Base-by-base conservation (phyloP, 164 flowering plant genomes). In the Taxillus chinensis region DNA sequence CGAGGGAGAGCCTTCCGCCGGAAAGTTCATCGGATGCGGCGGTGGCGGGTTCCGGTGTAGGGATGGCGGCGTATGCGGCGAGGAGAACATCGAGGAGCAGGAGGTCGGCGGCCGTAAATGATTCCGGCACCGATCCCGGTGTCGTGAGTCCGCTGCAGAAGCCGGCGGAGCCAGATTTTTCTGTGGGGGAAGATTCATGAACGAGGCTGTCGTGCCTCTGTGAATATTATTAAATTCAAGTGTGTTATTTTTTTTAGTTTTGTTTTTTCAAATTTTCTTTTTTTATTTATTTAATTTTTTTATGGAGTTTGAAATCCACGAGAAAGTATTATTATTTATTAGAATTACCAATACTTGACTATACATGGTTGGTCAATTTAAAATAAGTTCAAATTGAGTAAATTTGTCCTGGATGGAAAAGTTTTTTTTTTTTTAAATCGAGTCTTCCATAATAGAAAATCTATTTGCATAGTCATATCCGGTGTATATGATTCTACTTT, bases 91-190 rank as follows among this genome's bases (percentile, higher is more conserved):
- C 74, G 0, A 82, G 86, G 59, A 63, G 68, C 12, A 73, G 82
- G 67, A 77, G 75, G 41, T 75, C 68, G 10, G 71, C 43, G 1
- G 63, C 62, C 53, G 46, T 6, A 43, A 78, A 65, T 66, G 74
- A 58, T 57, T 62, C 67, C 46, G 76, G 67, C 12, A 69, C 77
- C 1, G 74, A 66, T 56, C 59, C 80, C 3, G 69, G 72, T 5
- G 73, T 71, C 3, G 74, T 73, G 2, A 62, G 77, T 60, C 61
- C 86, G 16, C 63, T 83, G 69, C 82, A 71, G 68, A 90, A 87
- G 74, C 97, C 97, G 2, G 63, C 70, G 1, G 92, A 90, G 51
- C 92, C 90, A n/a, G 85, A 90, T 75, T 90, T 90, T 64, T 75
- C 81, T 4, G 77, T 68, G 39, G 82, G 76, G 15, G 90, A 80